Conservation (phyloP, 2,329 filamentous ascomycete genomes). For the Hypoxylon sp. region DNA sequence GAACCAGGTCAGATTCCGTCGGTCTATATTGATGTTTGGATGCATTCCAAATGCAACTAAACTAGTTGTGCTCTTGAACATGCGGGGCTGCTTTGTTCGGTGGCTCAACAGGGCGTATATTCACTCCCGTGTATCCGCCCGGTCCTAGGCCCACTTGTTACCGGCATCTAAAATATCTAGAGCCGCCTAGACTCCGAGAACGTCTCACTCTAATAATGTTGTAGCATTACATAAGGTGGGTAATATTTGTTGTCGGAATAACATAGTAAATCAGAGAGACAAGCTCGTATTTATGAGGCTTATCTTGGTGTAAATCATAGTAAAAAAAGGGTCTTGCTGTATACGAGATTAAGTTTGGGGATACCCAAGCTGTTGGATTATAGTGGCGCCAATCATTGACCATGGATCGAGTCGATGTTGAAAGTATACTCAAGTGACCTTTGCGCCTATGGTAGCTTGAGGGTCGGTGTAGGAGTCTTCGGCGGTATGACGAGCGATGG, state of each 20-base stretch:
- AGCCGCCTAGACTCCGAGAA: constrained; percentile 27
- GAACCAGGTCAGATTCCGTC: constrained; percentile 17
- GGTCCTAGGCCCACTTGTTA: constrained; percentile 28
- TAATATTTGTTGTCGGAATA: not conserved
- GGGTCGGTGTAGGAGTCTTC: not conserved
- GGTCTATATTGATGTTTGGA: constrained; percentile 13
- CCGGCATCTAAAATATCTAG: constrained; percentile 26
- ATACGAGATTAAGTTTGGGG: constrained; percentile 40
- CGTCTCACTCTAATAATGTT: constrained; percentile 8
- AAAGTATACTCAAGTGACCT: constrained; percentile 4
- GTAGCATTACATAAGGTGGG: constrained; percentile 6
- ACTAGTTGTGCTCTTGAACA: constrained; percentile 15
- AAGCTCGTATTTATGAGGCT: not conserved
- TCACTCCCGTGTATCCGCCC: constrained; percentile 21
- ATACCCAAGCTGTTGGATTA: constrained; percentile 38
- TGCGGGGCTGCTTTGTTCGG: constrained; percentile 28
- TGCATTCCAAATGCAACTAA: constrained; percentile 21
- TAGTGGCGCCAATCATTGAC: constrained; percentile 8
- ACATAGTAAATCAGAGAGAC: not conserved
- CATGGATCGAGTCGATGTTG: not conserved
- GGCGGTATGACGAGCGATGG: constrained; percentile 33
- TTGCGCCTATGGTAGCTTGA: not conserved
- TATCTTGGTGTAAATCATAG: not conserved
- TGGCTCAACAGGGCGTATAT: constrained; percentile 18
- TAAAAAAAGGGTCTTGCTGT: constrained; percentile 21